Evolutionary conservation across 176 grass and related monocot genomes (phyloP).

Genomic region (Aegilops sharonensis): DNA sequence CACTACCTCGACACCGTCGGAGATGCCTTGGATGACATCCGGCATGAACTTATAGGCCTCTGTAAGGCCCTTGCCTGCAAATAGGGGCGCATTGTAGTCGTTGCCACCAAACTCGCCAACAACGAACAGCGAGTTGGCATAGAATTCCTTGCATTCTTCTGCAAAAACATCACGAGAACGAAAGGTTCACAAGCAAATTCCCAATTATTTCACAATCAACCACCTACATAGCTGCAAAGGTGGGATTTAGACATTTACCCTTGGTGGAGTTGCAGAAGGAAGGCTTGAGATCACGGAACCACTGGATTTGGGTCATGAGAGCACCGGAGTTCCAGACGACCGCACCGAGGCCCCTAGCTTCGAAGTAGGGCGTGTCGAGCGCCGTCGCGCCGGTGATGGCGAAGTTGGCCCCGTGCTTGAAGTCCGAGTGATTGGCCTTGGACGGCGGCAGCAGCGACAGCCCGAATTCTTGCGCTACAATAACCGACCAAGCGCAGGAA

Average conservation of each 20-base stretch:
- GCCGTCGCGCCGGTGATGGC: conserved; percentile 92
- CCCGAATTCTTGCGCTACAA: conserved; percentile 55
- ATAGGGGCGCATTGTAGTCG: conserved; percentile 77
- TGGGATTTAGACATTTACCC: conserved; percentile 40
- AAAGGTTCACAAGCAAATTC: background rate
- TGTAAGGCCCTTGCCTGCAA: conserved; percentile 52
- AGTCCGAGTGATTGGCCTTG: conserved; percentile 31
- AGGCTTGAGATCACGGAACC: conserved; percentile 84
- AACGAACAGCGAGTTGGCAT: conserved; percentile 66
- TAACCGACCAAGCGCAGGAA: conserved; percentile 16
- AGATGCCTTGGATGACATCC: conserved; percentile 74
- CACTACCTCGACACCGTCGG: conserved; percentile 62
- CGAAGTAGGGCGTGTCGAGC: conserved; percentile 74
- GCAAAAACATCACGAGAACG: background rate
- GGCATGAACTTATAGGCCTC: conserved; percentile 67
- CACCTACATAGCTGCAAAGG: background rate
- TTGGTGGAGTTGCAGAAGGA: conserved; percentile 63
- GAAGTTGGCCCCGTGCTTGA: conserved; percentile 71
- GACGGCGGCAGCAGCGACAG: conserved; percentile 51
- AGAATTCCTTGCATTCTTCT: conserved; percentile 64
- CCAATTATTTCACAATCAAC: background rate
- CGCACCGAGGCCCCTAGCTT: conserved; percentile 47
- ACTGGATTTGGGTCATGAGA: conserved; percentile 83
- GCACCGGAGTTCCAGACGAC: conserved; percentile 77
- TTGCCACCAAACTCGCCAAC: conserved; percentile 88